Conservation (phyloP, 345 rosid genomes). For the Jatropha curcas region DNA sequence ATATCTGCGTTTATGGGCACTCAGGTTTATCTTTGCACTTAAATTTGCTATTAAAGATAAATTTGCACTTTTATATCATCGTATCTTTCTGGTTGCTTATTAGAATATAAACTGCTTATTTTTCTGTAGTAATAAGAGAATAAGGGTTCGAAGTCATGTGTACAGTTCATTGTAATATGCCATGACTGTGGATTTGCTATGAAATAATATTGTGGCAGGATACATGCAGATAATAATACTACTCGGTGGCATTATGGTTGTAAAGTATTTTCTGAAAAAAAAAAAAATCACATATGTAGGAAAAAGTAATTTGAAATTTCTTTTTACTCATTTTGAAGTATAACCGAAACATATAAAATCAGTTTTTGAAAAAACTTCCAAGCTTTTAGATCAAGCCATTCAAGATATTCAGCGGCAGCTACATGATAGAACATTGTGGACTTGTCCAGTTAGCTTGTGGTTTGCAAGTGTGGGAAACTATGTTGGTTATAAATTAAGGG, state of each 20-base stretch:
- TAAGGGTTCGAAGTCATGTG: not conserved
- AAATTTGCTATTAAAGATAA: slow-evolving; percentile 6
- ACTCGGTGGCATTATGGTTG: too few relatives aligned
- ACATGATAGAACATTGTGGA: not conserved
- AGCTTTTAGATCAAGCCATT: too few relatives aligned
- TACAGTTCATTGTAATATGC: not conserved
- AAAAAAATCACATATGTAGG: too few relatives aligned
- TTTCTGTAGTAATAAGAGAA: not conserved
- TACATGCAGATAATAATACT: too few relatives aligned
- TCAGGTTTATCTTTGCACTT: slow-evolving; percentile 53
- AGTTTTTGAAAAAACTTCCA: too few relatives aligned
- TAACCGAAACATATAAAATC: too few relatives aligned
- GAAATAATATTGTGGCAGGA: not conserved
- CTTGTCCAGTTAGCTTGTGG: not conserved
- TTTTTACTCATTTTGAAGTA: too few relatives aligned
- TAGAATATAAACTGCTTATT: not conserved
- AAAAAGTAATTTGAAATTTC: too few relatives aligned
- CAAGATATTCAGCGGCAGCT: too few relatives aligned
- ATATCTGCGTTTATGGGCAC: slow-evolving; percentile 93
- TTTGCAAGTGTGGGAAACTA: not conserved
- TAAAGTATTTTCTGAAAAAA: too few relatives aligned
- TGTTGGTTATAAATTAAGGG: too few relatives aligned
- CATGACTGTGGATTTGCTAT: not conserved
- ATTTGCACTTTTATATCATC: not conserved
- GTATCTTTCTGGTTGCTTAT: not conserved